These are phyloP conservation scores for Berberis vulgaris DNA, from an alignment of 164 flowering plant species.

Conservation along the genomic window DNA sequence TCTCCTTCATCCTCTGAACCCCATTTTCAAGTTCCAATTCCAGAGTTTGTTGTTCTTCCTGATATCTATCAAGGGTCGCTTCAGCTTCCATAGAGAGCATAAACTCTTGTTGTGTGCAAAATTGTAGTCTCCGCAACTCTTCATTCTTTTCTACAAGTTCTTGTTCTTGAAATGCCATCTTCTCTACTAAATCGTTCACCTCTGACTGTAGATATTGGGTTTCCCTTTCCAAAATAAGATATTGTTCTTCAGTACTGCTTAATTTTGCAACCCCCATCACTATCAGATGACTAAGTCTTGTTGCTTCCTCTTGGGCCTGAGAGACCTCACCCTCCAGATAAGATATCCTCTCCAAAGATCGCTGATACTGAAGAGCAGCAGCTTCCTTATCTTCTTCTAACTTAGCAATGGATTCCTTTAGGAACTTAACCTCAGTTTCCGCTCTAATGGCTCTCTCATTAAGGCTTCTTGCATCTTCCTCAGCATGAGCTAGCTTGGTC, in stretches of 20 bases:
- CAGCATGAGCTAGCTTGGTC: conserved; percentile 16
- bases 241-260: conserved; percentile 45
- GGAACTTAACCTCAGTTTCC: conserved; percentile 38
- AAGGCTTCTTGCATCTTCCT: conserved; percentile 33
- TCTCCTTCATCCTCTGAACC: conserved; percentile 52
- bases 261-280: conserved; percentile 30
- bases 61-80: conserved; percentile 49
- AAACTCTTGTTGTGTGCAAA: conserved; percentile 45
- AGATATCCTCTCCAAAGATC: conserved; percentile 43
- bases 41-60: conserved; percentile 57
- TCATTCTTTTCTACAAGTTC: conserved; percentile 53
- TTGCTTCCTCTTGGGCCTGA: conserved; percentile 40
- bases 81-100: conserved; percentile 41
- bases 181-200: conserved; percentile 39
- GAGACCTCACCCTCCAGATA: conserved; percentile 49
- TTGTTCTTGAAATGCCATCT: conserved; percentile 48
- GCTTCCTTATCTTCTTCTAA: conserved; percentile 43
- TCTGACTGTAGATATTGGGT: conserved; percentile 54
- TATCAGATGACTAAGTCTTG: conserved; percentile 43
- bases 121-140: conserved; percentile 52
- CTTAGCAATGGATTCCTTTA: conserved; percentile 33
- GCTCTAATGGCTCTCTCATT: conserved; percentile 33
- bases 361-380: conserved; percentile 36
- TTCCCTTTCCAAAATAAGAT: conserved; percentile 36
- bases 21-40: conserved; percentile 52